Base-by-base conservation (phyloP, 768 basidiomycete species). In the Sarcomyxa edulis region DNA sequence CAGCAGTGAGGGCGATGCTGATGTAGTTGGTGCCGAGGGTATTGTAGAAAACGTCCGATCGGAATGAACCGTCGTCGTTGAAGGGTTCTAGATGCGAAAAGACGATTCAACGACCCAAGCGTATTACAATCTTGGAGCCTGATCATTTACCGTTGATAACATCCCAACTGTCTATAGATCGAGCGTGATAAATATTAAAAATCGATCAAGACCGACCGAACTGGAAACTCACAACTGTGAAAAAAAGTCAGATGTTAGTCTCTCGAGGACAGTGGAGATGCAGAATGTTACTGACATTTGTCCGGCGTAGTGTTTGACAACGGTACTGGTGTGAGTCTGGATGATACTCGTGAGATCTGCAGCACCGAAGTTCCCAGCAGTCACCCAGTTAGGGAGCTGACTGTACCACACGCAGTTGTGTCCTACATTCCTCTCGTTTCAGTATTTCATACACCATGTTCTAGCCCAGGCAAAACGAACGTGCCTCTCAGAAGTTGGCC, bases 281-380 rank as follows among this genome's bases (percentile, higher is more conserved):
- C 16, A 25, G n/a, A 12, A 7, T 4, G n/a, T 9, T 2, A 51
- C 59, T 48, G 44, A 78, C 67, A 75, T 59, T 51, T 74, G 49
- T 16, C 77, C 77, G 46, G 63, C 68, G 51, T 72, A 80, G 40
- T 72, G 74, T 6, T 60, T 54, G n/a, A 76, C 72, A 14, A 75
- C 53, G 5, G 71, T 72, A 21, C 59, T 50, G 42, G 70, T 69
- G 48, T 79, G 76, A 20, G 58, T 69, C 41, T 66, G 49, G 28
- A 79, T 56, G 39, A 76, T 69, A 26, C 59, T 61, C 8, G 61
- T 59, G 19, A 74, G 55, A 5, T 64, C 64, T 1, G 56, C 58
- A 12, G 64, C 65, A 40, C 64, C 61, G 50, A 70, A 74, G 32
- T 53, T 55, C 8, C 65, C 67, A 26, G 59, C 50, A 1, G 66